Conservation (phyloP, 2,329 filamentous ascomycete genomes). For the Alternaria panax region DNA sequence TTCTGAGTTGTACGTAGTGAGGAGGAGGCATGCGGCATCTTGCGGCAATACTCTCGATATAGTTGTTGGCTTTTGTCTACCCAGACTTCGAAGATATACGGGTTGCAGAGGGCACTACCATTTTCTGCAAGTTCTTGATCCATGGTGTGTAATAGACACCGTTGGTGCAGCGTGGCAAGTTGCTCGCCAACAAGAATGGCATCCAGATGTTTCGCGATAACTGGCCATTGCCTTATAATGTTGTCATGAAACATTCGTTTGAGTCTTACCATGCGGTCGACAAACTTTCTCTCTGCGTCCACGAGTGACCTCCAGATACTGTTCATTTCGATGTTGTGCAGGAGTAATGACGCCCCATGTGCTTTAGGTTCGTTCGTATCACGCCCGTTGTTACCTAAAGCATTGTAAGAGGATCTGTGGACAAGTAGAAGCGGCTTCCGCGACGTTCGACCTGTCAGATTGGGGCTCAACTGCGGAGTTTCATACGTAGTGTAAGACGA, state of each 20-base stretch:
- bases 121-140: constrained; percentile 22
- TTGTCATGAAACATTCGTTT: constrained; percentile 38
- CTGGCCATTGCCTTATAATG: constrained; percentile 37
- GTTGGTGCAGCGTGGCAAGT: constrained; percentile 27
- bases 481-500: constrained; percentile 27
- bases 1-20: constrained; percentile 33
- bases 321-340: constrained; percentile 28
- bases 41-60: constrained; percentile 35
- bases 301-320: constrained; percentile 33
- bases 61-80: constrained; percentile 23
- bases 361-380: neutral
- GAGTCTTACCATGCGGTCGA: constrained; percentile 35
- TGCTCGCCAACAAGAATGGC: constrained; percentile 29
- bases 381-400: constrained; percentile 3
- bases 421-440: constrained; percentile 24
- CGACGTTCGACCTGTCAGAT: constrained; percentile 4
- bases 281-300: constrained; percentile 32
- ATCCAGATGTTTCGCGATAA: constrained; percentile 33
- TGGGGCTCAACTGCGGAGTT: constrained; percentile 1
- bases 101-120: constrained; percentile 25
- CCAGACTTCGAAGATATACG: constrained; percentile 35
- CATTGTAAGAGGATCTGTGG: constrained; percentile 19
- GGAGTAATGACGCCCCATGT: neutral
- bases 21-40: constrained; percentile 34
- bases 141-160: constrained; percentile 31